Evolutionary conservation across 257 asterid species (phyloP).

Genomic region (Cinchona pubescens): DNA sequence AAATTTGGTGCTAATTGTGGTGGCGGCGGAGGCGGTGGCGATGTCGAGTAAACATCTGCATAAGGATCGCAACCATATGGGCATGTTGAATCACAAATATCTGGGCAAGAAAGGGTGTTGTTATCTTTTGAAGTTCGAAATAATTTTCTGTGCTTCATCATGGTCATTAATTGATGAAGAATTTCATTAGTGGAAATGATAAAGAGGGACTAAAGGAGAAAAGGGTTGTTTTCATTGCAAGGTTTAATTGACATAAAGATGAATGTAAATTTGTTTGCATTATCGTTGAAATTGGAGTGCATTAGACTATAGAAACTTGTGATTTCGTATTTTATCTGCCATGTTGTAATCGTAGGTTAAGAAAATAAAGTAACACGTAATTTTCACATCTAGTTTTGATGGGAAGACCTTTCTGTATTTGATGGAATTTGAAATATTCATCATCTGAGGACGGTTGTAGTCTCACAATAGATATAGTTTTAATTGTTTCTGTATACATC

Average conservation of each 20-base stretch:
- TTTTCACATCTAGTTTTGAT: not conserved
- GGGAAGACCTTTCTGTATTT: constrained; percentile 15
- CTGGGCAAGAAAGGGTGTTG: constrained; percentile 22
- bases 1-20: constrained; percentile 3
- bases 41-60: not conserved
- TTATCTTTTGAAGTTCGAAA: constrained; percentile 8
- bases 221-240: not conserved
- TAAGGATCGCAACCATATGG: constrained; percentile 22
- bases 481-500: not conserved
- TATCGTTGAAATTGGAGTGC: not conserved
- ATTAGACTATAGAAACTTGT: not conserved
- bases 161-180: constrained; percentile 1
- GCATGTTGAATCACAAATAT: constrained; percentile 28
- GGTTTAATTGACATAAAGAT: not conserved
- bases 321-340: constrained; percentile 5
- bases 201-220: not conserved
- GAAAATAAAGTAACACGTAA: not conserved
- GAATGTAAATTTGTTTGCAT: not conserved
- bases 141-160: constrained; percentile 28
- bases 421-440: not conserved
- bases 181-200: not conserved
- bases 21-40: constrained; percentile 1
- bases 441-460: constrained; percentile 1
- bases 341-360: constrained; percentile 2
- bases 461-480: not conserved